Base-by-base conservation (phyloP, 176 grass and related monocot species). In the Triticum timopheevii region DNA sequence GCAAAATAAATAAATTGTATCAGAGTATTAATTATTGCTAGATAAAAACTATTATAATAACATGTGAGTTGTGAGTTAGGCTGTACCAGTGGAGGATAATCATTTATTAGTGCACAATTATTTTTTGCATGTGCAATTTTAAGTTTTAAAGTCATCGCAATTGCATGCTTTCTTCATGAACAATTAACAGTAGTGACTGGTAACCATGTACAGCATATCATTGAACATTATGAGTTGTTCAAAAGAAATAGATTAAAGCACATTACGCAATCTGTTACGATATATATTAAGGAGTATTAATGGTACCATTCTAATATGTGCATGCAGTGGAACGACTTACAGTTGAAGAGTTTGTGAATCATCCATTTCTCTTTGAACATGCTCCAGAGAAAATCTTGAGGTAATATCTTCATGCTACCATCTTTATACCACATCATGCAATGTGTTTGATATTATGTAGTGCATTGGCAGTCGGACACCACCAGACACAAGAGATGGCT, bases 291-390 rank as follows among this genome's bases (percentile, higher is more conserved):
- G 38, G 33, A 81, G 20, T 24, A 54, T 81, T 78, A 77, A 86
- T 4, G n/a, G 44, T 73, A 20, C 10, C 69, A 11, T 82, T 28
- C 22, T 85, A 83, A 86, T 59, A 4, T 23, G 52, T 89, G 47
- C 80, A 84, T 93, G 82, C 90, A 99, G 97, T 99, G 81, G 94
- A 99, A 90, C 94, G 94, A 5, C 90, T 99, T 24, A 99, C 94
- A 54, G 88, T 96, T 84, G 97, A 99, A 80, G 96, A 98, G 59
- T 98, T 98, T 71, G 87, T 99, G 71, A 92, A 93, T n/a, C 97
- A 99, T 74, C 92, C 90, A 90, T 99, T 99, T 86, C 89, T 99
- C 70, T 83, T 66, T 76, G 92, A 94, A 82, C 92, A 87, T 77
- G 67, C 80, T 64, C 83, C 69, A 39, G 89, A 83, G 45, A 83